Evolutionary conservation across 345 rosid species (phyloP), one percentile per base, ranked within the genome.

Genomic region (Xanthoceras sorbifolium): DNA sequence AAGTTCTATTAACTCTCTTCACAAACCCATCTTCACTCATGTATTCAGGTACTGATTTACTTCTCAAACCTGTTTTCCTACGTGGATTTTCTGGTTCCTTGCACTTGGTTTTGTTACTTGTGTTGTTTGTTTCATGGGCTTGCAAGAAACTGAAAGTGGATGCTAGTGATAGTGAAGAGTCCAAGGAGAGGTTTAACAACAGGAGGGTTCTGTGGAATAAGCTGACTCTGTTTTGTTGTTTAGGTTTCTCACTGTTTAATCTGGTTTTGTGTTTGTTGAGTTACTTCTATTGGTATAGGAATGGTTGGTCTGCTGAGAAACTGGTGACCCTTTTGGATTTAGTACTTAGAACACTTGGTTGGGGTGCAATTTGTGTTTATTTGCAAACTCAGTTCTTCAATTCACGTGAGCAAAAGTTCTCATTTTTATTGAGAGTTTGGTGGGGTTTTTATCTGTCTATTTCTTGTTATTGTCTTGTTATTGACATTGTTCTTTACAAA

Each of bases 371-470:
- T n/a, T 77, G 22, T 67, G 76, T 85, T 55, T 84, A 81, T 75
- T 64, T 90, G 66, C 72, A 81, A 44, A 42, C 76, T 52, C 76
- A 62, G 18, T 78, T 79, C 52, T 77, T 75, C 9, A 66, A 59
- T 76, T 79, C 74, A 28, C 64, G 69, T 29, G 74, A 74, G 42
- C 52, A 54, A 3, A 80, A 40, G 81, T 82, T 86, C 42, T 83
- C 86, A 0, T n/a, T 80, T 70, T 69, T 79, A 20, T 65, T 87
- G 83, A 88, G 91, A 79, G 62, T 84, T 73, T 88, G 89, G 91
- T 90, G 86, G 88, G 86, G 80, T 2, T 80, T 85, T 64, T 86
- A 88, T 72, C 50, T 80, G 0, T 68, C 77, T 52, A 54, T 88
- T 72, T 86, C 89, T 29, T 86, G 84, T 80, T 87, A 84, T 74